Evolutionary conservation across 768 basidiomycete genomes (phyloP).

Genomic region (Crucibulum laeve): DNA sequence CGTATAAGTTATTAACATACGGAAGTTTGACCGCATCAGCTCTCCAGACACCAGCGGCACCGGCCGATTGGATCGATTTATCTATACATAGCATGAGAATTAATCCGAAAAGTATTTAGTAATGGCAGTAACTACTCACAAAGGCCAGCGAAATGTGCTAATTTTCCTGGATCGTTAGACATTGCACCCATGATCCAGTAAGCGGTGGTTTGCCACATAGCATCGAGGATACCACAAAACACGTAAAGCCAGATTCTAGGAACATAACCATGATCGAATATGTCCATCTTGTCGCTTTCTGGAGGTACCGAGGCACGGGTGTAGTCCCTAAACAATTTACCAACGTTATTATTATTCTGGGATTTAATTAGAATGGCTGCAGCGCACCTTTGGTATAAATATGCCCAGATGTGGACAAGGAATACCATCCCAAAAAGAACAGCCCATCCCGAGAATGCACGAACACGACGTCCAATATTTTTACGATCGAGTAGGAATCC

Average conservation of each 20-base stretch:
- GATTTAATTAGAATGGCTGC: neutral
- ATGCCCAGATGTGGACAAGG: slow-evolving; percentile 71
- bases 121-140: slow-evolving; percentile 52
- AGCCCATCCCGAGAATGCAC: slow-evolving; percentile 69
- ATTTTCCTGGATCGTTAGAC: slow-evolving; percentile 77
- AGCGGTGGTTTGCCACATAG: slow-evolving; percentile 82
- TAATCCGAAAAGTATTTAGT: neutral
- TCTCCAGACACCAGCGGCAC: slow-evolving; percentile 69
- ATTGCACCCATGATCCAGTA: slow-evolving; percentile 86
- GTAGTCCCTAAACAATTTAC: slow-evolving; percentile 40
- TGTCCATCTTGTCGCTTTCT: slow-evolving; percentile 47
- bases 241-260: slow-evolving; percentile 61
- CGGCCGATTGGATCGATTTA: slow-evolving; percentile 75
- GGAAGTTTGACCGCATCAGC: slow-evolving; percentile 60
- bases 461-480: slow-evolving; percentile 52
- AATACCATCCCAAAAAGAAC: slow-evolving; percentile 63
- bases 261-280: slow-evolving; percentile 49
- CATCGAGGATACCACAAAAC: slow-evolving; percentile 70
- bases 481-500: slow-evolving; percentile 64
- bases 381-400: slow-evolving; percentile 66
- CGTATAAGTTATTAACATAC: slow-evolving; percentile 32
- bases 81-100: slow-evolving; percentile 28
- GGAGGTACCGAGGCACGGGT: slow-evolving; percentile 46
- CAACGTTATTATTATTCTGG: neutral
- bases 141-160: slow-evolving; percentile 78